Conservation (phyloP, 768 basidiomycete species). For the Roridomyces roridus region DNA sequence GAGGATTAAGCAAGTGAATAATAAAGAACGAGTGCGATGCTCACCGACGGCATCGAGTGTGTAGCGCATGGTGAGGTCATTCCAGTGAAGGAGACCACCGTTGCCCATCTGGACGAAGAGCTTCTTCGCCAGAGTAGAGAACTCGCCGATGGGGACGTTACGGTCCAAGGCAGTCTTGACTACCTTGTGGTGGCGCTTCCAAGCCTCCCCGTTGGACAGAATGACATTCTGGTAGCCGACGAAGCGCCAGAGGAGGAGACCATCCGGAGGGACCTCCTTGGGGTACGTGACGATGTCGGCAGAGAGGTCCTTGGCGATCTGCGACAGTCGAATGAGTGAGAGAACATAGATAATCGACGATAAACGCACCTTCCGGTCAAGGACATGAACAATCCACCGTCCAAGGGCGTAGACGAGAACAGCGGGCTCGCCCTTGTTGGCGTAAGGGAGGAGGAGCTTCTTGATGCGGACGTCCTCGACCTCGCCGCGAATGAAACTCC, state of each 20-base stretch:
- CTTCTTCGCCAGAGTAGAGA: conserved; percentile 36
- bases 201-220: conserved; percentile 44
- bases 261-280: conserved; percentile 35
- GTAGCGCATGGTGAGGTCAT: conserved; percentile 33
- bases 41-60: conserved; percentile 44
- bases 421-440: conserved; percentile 36
- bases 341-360: neutral
- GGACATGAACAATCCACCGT: conserved; percentile 46
- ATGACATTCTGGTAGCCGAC: conserved; percentile 42
- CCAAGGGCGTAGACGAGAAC: conserved; percentile 47
- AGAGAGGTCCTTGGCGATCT: conserved; percentile 33
- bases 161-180: conserved; percentile 41
- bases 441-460: conserved; percentile 43
- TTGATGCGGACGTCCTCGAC: conserved; percentile 40
- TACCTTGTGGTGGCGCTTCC: conserved; percentile 42
- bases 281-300: conserved; percentile 32
- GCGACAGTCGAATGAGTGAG: neutral
- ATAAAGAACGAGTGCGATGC: too few relatives aligned
- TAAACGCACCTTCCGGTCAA: conserved; percentile 39
- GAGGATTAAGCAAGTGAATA: too few relatives aligned
- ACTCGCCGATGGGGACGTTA: conserved; percentile 40
- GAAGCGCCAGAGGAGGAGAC: conserved; percentile 42
- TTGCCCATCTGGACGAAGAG: conserved; percentile 38
- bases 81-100: conserved; percentile 21
- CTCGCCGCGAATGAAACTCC: conserved; percentile 42